A percentile compares a stretch with the other conserved stretches of the same genome.
Conservation (phyloP, 441 rosid species). For the Omphalea diandra region DNA sequence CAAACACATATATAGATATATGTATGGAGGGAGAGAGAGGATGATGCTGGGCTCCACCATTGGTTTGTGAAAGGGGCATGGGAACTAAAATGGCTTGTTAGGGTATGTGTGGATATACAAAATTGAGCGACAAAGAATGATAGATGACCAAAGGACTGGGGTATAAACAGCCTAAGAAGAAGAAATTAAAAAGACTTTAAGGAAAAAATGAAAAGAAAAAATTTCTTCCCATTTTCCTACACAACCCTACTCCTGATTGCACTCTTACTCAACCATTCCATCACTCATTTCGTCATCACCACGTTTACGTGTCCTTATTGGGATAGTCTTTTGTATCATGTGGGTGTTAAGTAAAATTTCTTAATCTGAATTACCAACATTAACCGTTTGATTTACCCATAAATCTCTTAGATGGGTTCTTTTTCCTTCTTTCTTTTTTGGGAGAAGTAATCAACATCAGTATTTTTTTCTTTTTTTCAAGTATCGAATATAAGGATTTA, state of each 20-base stretch:
- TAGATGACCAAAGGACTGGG: slow-evolving; percentile 34
- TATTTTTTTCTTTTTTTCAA: no score
- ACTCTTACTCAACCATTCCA: slow-evolving; percentile 67
- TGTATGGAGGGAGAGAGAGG: slow-evolving; percentile 24
- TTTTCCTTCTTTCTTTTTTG: background rate
- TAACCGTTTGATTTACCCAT: background rate
- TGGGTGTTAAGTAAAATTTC: slow-evolving; percentile 7
- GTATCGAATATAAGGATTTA: no score
- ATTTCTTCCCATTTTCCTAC: slow-evolving; percentile 41
- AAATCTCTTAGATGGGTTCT: background rate
- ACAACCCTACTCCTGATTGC: slow-evolving; percentile 51
- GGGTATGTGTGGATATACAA: slow-evolving; percentile 25
- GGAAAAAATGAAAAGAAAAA: background rate
- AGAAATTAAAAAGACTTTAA: background rate
- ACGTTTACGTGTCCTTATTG: slow-evolving; percentile 44
- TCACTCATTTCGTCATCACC: slow-evolving; percentile 71
- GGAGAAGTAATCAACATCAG: no score
- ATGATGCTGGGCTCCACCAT: slow-evolving; percentile 43
- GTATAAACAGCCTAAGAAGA: background rate
- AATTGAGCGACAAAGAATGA: slow-evolving; percentile 36
- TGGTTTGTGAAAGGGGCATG: slow-evolving; percentile 57
- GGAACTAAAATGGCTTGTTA: slow-evolving; percentile 61
- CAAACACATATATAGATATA: background rate
- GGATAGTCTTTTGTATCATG: background rate
- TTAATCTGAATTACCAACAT: slow-evolving; percentile 11